Base-by-base conservation (phyloP, 176 grass and related monocot genomes). In the Phyllostachys edulis region DNA sequence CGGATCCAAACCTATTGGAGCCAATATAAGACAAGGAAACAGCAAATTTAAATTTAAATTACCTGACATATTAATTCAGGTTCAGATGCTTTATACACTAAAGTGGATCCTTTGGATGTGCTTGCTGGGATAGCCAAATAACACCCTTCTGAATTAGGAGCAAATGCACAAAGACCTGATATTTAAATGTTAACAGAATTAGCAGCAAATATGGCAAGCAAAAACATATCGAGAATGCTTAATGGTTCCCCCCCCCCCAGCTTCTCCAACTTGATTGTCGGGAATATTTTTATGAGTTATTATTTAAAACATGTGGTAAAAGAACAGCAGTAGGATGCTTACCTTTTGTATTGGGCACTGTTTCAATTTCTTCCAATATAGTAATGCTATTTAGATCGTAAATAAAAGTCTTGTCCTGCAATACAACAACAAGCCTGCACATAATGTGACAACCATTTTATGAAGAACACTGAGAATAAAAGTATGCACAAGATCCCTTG, bases 11-110 rank as follows among this genome's bases (percentile, higher is more conserved):
- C 65, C 36, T 63, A 49, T 32, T 52, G 16, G 21, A 59, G 52
- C 21, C 42, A 79, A 71, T 63, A 40, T 7, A 27, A 41, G 4
- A 45, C 23, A 24, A 74, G 7, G 46, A 42, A 86, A 80, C 21
- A 67, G 50, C 15, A 57, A 18, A 83, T 65, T 21, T 4, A 55
- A 64, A 45, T 68, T 88, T 59, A 23, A 81, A 79, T 42, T 88
- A 98, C 96, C 96, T 95, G 93, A 60, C 96, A 95, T 75, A 93
- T 85, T 88, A 94, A 95, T 93, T 95, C 93, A 64, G 94, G 93
- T 57, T 95, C 83, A 69, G 92, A 86, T 90, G 96, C 81, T 77
- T 95, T 94, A 81, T 95, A 98, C 44, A 95, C 89, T 89, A 94
- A 91, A 84, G 91, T 89, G 10, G 89, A 98, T 64, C 96, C 96